phyloP scores from a whole-genome alignment of 768 basidiomycete species.

The Tulasnella sp. region DNA sequence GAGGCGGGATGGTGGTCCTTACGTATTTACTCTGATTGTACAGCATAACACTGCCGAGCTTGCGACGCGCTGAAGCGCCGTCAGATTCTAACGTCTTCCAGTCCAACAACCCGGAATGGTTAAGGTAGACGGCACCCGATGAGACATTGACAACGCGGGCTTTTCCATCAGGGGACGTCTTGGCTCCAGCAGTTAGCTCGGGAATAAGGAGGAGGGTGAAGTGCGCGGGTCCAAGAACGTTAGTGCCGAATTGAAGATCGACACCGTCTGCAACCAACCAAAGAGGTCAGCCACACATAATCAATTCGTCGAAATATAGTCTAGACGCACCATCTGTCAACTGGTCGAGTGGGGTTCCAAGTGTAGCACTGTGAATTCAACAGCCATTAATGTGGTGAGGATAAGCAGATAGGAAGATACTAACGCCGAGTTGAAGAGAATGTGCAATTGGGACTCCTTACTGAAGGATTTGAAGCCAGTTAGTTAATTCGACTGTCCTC shows the following conservation, averaged over 20 bases:
- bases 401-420: neutral
- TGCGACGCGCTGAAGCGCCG: neutral
- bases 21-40: slow-evolving; percentile 19
- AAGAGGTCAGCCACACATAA: neutral
- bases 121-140: slow-evolving; percentile 9
- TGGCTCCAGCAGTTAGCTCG: slow-evolving; percentile 16
- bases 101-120: neutral
- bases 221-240: slow-evolving; percentile 16
- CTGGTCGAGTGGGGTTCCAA: slow-evolving; percentile 20
- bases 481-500: neutral
- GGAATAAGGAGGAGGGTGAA: slow-evolving; percentile 17
- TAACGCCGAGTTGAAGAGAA: slow-evolving; percentile 24
- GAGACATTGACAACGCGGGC: slow-evolving; percentile 20
- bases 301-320: neutral
- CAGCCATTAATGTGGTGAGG: too few species aligned
- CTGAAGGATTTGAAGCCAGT: neutral
- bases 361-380: slow-evolving; percentile 21
- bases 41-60: neutral
- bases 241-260: slow-evolving; percentile 19
- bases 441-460: slow-evolving; percentile 22
- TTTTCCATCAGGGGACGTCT: slow-evolving; percentile 10
- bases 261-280: neutral
- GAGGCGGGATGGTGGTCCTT: neutral
- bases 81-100: slow-evolving; percentile 3
- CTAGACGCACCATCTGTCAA: slow-evolving; percentile 18